Evolutionary conservation across 306 rosid species (phyloP), one percentile per base, ranked within the genome.

Genomic region (Prunus padus): DNA sequence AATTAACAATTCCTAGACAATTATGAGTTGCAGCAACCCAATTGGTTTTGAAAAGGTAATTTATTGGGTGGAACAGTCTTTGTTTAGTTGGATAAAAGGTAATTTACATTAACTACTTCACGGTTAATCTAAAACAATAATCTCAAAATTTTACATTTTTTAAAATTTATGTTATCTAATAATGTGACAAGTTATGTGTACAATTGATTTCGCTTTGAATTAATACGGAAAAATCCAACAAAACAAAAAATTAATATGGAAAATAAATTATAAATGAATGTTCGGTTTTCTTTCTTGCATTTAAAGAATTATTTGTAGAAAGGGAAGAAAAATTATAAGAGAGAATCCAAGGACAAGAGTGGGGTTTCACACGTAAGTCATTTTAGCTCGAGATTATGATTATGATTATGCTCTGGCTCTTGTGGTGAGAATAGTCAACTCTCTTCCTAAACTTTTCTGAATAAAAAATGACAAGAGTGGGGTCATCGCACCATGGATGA

Each of bases 291-390:
- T 22, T 60, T 60, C 3, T 25, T 25, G 37, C 9, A 25, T 60
- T 26, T 13, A 2, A n/a, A 57, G 14, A 22, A 57, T 11, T 11
- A 26, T 60, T 25, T 5, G 0, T 11, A 57, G 60, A 57, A 57
- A 57, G 2, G 1, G 40, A 33, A 5, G 40, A 33, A 23, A 23
- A 22, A 5, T 4, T 2, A 23, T 26, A 62, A 62, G 45, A 30
- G 45, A 18, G 19, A 68, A 69, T 69, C 6, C 26, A 30, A 26
- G 16, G 44, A 68, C 7, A 14, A 45, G 33, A 23, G 8, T 22
- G 13, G 18, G 30, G 5, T n/a, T 4, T 4, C 4, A 33, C 0
- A 0, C 1, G 2, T 33, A 5, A 5, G 40, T 33, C 0, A 0
- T 33, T 4, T 33, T 0, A 8, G 0, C 8, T 33, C 1, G 1